Base-by-base conservation (phyloP, 1,284 basidiomycete species). In the Puccinia hordei region DNA sequence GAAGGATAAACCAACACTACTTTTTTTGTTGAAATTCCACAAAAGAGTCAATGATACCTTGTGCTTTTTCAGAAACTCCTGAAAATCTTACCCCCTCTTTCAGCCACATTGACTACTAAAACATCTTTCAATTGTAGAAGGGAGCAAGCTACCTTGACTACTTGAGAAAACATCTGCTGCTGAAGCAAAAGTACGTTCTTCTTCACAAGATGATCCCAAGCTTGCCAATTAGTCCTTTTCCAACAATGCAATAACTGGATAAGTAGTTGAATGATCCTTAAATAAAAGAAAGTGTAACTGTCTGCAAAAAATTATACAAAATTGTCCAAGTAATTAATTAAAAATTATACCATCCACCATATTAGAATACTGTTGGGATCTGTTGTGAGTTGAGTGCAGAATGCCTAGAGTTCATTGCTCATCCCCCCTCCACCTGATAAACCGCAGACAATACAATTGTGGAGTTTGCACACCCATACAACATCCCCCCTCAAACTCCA, bases 71-170 rank as follows among this genome's bases (percentile, higher is more conserved):
- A 61, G 51, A 71, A 13, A 24, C 44, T 27, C 68, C 68, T 44
- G n/a, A n/a, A 71, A 53, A 22, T 24, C n/a, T 71, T 17, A 71
- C 38, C 4, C 68, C 68, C 44, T 71, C 68, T 30, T 71, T 69
- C 8, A 69, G n/a, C 66, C 65, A 68, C 44, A 46, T 46, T 68
- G 65, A 68, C 35, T 41, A 22, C 68, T 51, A n/a, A n/a, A n/a
- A n/a, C n/a, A n/a, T n/a, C n/a, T n/a, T n/a, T n/a, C n/a, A n/a
- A n/a, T n/a, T n/a, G 66, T 68, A 24, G 12, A 9, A 9, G 66
- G 66, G 4, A 17, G 12, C 38, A 68, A 68, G 27, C n/a, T 49
- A 10, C 66, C 66, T 44, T 24, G 38, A 17, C 38, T 24, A 44
- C 38, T 41, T 38, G 66, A 44, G 66, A 9, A 41, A 17, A 71